Evolutionary conservation across 2,329 filamentous ascomycete species (phyloP), one percentile per base, ranked within the genome.

Genomic region (Lasiodiplodia sp.): DNA sequence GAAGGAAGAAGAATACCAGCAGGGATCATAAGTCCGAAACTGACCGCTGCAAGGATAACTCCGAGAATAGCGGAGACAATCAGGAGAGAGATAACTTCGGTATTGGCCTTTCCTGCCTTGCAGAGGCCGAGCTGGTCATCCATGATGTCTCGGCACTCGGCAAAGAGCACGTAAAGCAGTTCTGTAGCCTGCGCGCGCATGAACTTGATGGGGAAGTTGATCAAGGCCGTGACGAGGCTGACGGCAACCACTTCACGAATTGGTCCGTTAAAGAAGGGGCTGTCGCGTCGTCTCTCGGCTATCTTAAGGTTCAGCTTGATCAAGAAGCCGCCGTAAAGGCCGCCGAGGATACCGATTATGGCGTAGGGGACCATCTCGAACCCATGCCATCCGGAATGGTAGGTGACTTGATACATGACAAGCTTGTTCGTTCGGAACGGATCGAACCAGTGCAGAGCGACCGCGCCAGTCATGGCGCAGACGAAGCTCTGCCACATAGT

Each of bases 401-500:
- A 98, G 44, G 92, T 95, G 75, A 97, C 94, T 80, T 99, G 94
- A 78, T 97, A 99, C 67, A 98, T 84, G 56, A 98, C 96, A 66
- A 98, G 91, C 79, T 99, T 96, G 66, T 95, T 96, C 1, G 94
- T 97, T 66, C 96, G 89, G 78, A 98, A 97, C 4, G 96, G 96
- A 77, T 99, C 96, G 70, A 97, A 88, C 5, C 93, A 93, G 79
- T 98, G 95, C 4, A 99, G 85, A 16, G 94, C 93, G 47, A 98
- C 93, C 21, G 96, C 95, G 18, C 94, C 96, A n/a, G 97, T 93
- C 94, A 98, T 98, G 77, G 96, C 96, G 75, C 96, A 98, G 51
- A 99, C 96, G 76, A 99, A 99, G 75, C 94, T 97, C 79, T 97
- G 96, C 96, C 96, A 99, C 96, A 99, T 98, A 11, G 96, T 98